phyloP scores from a whole-genome alignment of 345 rosid genomes.

The Balakata baccata region DNA sequence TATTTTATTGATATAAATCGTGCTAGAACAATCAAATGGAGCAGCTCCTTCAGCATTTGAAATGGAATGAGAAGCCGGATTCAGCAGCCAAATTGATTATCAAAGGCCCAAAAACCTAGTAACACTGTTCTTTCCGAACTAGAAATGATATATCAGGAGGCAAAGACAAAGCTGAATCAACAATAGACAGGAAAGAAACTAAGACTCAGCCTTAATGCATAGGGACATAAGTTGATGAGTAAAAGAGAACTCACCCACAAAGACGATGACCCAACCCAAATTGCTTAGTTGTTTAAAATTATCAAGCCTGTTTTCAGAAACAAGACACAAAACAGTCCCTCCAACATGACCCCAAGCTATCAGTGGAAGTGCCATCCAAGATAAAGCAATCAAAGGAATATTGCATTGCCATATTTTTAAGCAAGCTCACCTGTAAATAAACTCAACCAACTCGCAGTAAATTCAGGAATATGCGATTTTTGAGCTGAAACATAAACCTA shows the following conservation, averaged over 20 bases:
- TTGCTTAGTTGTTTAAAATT: constrained; percentile 22
- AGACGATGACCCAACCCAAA: constrained; percentile 35
- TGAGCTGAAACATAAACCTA: not conserved
- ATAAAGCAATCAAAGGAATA: constrained; percentile 46
- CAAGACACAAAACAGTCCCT: constrained; percentile 44
- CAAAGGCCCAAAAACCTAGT: not conserved
- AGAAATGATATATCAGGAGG: not conserved
- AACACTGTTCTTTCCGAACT: not conserved
- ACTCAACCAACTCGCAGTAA: not conserved
- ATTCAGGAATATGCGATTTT: not conserved
- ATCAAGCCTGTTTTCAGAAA: constrained; percentile 32
- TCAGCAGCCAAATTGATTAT: not conserved
- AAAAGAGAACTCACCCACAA: constrained; percentile 43
- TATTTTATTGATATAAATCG: constrained; percentile 36
- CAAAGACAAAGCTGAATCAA: not conserved
- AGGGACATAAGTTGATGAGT: not conserved
- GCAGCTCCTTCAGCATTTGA: constrained; percentile 33
- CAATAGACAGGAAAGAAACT: not conserved
- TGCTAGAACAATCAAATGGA: constrained; percentile 30
- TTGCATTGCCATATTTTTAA: constrained; percentile 36
- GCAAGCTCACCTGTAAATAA: constrained; percentile 40
- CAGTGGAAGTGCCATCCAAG: constrained; percentile 31
- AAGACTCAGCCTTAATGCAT: not conserved
- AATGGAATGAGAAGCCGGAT: constrained; percentile 17
- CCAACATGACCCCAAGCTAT: constrained; percentile 40